Evolutionary conservation across 202 grass and related monocot species (phyloP).

Genomic region (Setaria viridis): DNA sequence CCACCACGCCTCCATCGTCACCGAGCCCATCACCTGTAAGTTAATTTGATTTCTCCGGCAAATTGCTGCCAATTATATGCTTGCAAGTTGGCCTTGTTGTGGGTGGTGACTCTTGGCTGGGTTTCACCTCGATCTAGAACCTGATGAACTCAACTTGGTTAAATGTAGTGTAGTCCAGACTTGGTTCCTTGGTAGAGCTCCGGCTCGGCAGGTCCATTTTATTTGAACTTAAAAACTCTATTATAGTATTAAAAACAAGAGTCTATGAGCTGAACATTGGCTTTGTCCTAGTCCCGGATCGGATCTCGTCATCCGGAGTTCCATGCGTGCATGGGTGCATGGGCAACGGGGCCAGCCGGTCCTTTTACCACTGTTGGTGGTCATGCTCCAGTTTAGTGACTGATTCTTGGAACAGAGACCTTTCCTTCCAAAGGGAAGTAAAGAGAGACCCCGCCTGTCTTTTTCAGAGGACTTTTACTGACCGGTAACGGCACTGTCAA

Average conservation of each 20-base stretch:
- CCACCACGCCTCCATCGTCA: conserved; percentile 93
- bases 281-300: background rate
- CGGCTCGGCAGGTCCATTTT: background rate
- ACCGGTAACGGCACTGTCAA: background rate
- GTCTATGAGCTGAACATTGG: background rate
- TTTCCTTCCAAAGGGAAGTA: background rate
- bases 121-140: no score
- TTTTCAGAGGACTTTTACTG: conserved; percentile 14
- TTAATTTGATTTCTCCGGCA: no score
- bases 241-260: background rate
- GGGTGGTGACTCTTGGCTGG: no score
- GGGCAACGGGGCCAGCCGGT: background rate
- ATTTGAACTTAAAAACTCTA: background rate
- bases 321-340: background rate
- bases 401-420: background rate
- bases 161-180: no score
- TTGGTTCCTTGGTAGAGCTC: no score
- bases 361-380: background rate
- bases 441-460: background rate
- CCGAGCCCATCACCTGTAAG: conserved; percentile 96
- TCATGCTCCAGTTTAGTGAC: background rate
- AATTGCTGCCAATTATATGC: no score
- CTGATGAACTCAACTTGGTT: no score
- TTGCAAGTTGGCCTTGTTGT: no score
- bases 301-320: background rate